phyloP scores from a whole-genome alignment of 2,329 filamentous ascomycete genomes.

The Ceratocystis lukuohia region DNA sequence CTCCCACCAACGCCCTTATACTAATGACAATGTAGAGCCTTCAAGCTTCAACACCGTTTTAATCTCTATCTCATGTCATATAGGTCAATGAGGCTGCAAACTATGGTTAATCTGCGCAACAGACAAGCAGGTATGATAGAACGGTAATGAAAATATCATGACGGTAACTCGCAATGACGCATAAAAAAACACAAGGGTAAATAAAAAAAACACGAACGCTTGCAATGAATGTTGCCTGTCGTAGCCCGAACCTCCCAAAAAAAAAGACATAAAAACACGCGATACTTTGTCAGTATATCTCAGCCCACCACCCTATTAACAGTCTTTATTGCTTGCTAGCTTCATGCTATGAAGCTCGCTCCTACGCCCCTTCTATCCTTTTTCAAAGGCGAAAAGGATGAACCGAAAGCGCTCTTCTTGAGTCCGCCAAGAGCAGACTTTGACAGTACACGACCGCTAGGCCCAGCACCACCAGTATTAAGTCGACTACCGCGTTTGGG shows the following conservation, averaged over 20 bases:
- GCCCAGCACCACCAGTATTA: constrained; percentile 18
- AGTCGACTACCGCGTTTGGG: constrained; percentile 13
- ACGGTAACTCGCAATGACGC: background rate
- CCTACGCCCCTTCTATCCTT: constrained; percentile 49
- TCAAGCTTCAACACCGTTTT: background rate
- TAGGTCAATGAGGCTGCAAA: background rate
- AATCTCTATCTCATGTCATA: background rate
- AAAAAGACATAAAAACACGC: background rate
- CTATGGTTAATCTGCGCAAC: background rate
- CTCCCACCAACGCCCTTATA: background rate
- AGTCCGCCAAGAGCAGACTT: constrained; percentile 23
- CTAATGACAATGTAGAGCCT: too few species aligned
- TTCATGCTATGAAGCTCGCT: constrained; percentile 45
- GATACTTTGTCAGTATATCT: background rate
- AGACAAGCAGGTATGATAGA: background rate
- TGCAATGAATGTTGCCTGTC: background rate
- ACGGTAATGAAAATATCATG: constrained; percentile 1
- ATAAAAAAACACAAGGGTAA: background rate
- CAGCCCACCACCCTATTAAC: background rate
- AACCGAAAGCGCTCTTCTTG: constrained; percentile 32
- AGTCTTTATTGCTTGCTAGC: background rate
- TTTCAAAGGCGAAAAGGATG: constrained; percentile 59
- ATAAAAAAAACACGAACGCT: constrained; percentile 1
- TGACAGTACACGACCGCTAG: constrained; percentile 2
- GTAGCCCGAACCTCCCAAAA: constrained; percentile 2